Percentiles rank a stretch among this genome's conserved stretches.
These are phyloP conservation scores for Euphrasia arctica DNA, from an alignment of 305 asterid genomes.

Conservation along the genomic window DNA sequence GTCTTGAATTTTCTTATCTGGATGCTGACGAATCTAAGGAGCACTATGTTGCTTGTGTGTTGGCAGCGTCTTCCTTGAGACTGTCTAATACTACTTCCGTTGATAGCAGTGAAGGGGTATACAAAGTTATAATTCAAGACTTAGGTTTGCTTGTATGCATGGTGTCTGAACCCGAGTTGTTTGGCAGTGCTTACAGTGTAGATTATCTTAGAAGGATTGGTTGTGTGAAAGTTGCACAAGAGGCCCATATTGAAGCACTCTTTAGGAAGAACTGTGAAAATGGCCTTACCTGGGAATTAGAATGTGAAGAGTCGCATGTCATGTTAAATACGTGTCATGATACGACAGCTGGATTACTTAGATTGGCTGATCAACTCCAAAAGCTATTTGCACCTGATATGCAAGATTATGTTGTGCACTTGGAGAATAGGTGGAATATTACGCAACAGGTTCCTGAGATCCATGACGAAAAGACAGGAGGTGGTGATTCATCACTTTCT, in stretches of 20 bases:
- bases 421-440: slow-evolving; percentile 94
- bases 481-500: slow-evolving; percentile 41
- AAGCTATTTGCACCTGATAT: slow-evolving; percentile 84
- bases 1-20: slow-evolving; percentile 32
- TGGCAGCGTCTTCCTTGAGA: slow-evolving; percentile 87
- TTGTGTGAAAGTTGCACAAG: slow-evolving; percentile 91
- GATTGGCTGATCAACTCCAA: slow-evolving; percentile 81
- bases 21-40: slow-evolving; percentile 37
- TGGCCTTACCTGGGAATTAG: slow-evolving; percentile 80
- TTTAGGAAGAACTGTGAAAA: slow-evolving; percentile 54
- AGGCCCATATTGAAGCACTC: slow-evolving; percentile 65
- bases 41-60: slow-evolving; percentile 62
- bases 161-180: slow-evolving; percentile 39
- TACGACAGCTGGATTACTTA: slow-evolving; percentile 65
- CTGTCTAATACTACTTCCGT: slow-evolving; percentile 48
- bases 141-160: slow-evolving; percentile 79
- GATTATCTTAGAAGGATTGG: slow-evolving; percentile 70
- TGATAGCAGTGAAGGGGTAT: slow-evolving; percentile 46
- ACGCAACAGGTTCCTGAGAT: slow-evolving; percentile 54
- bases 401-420: slow-evolving; percentile 78
- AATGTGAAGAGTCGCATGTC: slow-evolving; percentile 67
- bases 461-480: slow-evolving; percentile 34
- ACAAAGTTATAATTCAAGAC: slow-evolving; percentile 69
- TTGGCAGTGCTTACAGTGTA: slow-evolving; percentile 47
- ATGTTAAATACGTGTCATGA: slow-evolving; percentile 77